Conservation (phyloP, 73 alveolate species). For the Stentor coeruleus region DNA sequence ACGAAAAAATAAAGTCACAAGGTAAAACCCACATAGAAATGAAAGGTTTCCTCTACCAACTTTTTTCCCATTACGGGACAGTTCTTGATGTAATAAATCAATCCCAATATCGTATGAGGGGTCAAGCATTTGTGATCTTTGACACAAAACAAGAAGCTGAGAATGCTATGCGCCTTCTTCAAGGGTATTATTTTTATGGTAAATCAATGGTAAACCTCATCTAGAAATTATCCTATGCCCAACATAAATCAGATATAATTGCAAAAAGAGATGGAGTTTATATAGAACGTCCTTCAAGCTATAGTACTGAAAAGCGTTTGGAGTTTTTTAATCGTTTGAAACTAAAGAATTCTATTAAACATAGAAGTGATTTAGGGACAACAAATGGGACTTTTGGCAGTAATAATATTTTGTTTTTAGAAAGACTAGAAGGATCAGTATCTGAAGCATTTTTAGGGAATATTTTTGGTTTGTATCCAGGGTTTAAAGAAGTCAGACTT, state of each 20-base stretch:
- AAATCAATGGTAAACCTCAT: conserved; percentile 36
- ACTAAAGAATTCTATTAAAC: neutral
- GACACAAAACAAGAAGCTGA: conserved; percentile 36
- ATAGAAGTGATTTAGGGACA: conserved; percentile 4
- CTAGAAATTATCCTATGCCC: conserved; percentile 34
- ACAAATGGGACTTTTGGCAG: neutral
- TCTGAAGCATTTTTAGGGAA: conserved; percentile 9
- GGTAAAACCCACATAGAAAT: conserved; percentile 38
- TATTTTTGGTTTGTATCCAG: conserved; percentile 33
- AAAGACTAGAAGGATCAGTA: neutral
- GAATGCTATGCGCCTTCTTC: conserved; percentile 31
- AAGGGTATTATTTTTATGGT: conserved; percentile 45
- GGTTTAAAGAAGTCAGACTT: conserved; percentile 46
- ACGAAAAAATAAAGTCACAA: conserved; percentile 46
- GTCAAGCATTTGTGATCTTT: conserved; percentile 38
- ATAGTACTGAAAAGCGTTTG: conserved; percentile 33
- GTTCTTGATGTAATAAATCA: conserved; percentile 33
- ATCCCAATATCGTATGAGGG: conserved; percentile 28
- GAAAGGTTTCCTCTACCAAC: conserved; percentile 35
- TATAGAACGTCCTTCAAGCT: conserved; percentile 34
- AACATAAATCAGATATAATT: conserved; percentile 33
- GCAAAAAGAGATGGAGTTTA: conserved; percentile 48
- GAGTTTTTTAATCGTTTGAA: neutral
- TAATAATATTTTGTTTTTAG: neutral
- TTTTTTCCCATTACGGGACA: conserved; percentile 37